Evolutionary conservation across 108 stramenopile genomes (phyloP).

Genomic region (Cylindrotheca fusiformis): DNA sequence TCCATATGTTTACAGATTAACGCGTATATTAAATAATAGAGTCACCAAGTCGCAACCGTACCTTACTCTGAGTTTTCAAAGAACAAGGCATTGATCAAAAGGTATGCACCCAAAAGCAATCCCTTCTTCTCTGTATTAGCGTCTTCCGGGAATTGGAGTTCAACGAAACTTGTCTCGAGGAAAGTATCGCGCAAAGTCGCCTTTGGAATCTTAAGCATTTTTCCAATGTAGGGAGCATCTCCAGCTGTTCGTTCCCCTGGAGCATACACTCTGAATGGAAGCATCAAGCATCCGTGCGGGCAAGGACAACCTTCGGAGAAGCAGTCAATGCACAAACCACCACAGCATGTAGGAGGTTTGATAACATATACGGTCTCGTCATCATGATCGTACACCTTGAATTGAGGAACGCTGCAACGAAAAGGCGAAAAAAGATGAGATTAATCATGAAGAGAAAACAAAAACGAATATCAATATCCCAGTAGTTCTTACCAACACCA

Average conservation of each 20-base stretch:
- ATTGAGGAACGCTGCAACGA: constrained; percentile 46
- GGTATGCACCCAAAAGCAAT: constrained; percentile 52
- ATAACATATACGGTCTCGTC: constrained; percentile 54
- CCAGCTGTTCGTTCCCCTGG: constrained; percentile 41
- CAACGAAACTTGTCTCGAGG: constrained; percentile 34
- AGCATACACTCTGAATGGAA: constrained; percentile 61
- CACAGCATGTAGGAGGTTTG: constrained; percentile 64
- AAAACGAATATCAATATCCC: background rate
- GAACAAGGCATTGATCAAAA: constrained; percentile 67
- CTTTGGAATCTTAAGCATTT: constrained; percentile 41
- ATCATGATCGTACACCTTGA: constrained; percentile 42
- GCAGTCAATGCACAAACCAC: constrained; percentile 65
- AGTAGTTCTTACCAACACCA: constrained; percentile 40
- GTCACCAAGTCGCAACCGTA: background rate
- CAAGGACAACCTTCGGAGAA: constrained; percentile 66
- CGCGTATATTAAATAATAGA: too few relatives aligned
- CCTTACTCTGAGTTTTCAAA: constrained; percentile 52
- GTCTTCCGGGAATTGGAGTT: constrained; percentile 50
- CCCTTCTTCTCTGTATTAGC: constrained; percentile 62
- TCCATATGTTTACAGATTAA: too few relatives aligned
- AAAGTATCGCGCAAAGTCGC: constrained; percentile 23
- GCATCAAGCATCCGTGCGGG: constrained; percentile 73
- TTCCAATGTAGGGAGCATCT: constrained; percentile 41
- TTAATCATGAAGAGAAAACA: background rate
- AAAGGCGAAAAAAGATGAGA: background rate